Percentiles rank a stretch among this genome's conserved stretches.
Evolutionary conservation across 1,284 basidiomycete species (phyloP).

Genomic region (Boletus mariae): DNA sequence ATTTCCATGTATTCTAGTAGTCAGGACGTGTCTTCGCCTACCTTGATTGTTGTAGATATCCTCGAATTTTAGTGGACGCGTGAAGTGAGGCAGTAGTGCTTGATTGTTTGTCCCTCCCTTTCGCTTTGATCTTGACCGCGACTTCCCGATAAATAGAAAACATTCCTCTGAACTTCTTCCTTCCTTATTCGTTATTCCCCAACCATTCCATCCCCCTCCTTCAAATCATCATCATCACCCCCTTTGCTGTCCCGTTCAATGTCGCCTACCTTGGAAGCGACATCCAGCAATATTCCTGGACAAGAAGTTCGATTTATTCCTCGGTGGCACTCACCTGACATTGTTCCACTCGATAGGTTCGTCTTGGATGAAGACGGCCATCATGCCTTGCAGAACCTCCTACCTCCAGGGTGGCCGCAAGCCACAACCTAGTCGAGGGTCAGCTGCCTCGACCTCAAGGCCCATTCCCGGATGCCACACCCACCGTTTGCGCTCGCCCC

Average conservation of each 20-base stretch:
- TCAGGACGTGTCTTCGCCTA: background rate
- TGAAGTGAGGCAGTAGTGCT: background rate
- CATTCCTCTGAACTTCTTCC: background rate
- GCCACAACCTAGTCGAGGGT: too few relatives aligned
- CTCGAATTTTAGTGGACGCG: background rate
- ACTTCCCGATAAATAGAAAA: slow-evolving; percentile 18
- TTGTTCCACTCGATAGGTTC: background rate
- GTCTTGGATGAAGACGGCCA: background rate
- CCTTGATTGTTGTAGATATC: background rate
- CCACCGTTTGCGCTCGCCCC: background rate
- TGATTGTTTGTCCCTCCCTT: slow-evolving; percentile 11
- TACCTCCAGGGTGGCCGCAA: background rate
- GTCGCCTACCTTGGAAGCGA: background rate
- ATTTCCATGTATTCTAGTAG: background rate
- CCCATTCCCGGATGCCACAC: background rate
- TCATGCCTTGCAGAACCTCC: background rate
- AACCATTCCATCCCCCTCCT: background rate
- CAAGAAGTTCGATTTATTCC: background rate
- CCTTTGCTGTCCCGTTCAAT: background rate
- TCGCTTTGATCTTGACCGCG: slow-evolving; percentile 18
- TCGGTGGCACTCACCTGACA: slow-evolving; percentile 10
- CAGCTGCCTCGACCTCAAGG: background rate
- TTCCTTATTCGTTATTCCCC: background rate
- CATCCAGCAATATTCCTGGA: background rate
- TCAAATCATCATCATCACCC: background rate